Percentiles rank a stretch among this genome's conserved stretches.
Conservation (phyloP, 2,329 filamentous ascomycete genomes). For the Zymoseptoria passerinii region DNA sequence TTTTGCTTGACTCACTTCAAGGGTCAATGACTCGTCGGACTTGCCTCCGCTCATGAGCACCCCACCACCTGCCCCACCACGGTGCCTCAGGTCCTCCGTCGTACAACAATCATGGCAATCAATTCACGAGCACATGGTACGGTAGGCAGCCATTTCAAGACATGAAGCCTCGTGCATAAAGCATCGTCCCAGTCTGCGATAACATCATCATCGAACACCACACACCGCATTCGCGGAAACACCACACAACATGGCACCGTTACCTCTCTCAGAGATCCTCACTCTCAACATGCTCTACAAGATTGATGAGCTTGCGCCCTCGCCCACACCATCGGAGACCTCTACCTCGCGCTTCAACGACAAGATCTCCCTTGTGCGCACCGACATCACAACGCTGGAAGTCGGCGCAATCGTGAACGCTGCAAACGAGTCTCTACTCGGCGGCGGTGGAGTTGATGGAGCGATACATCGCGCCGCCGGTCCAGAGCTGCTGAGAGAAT, state of each 20-base stretch:
- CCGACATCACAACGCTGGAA: conserved; percentile 72
- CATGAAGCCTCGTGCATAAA: not conserved
- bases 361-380: conserved; percentile 60
- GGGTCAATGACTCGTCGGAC: not conserved
- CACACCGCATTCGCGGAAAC: not conserved
- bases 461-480: conserved; percentile 81
- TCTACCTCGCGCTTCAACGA: conserved; percentile 53
- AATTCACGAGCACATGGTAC: not conserved
- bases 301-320: conserved; percentile 39
- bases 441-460: conserved; percentile 74
- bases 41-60: not conserved
- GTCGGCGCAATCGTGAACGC: conserved; percentile 89
- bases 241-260: conserved; percentile 8
- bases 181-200: not conserved
- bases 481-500: conserved; percentile 58
- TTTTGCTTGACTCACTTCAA: not conserved
- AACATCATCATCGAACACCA: not conserved
- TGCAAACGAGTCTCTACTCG: conserved; percentile 68
- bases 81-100: not conserved
- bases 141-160: not conserved
- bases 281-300: conserved; percentile 60
- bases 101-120: not conserved
- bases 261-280: conserved; percentile 49
- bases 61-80: not conserved
- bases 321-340: conserved; percentile 29